These are phyloP conservation scores for Hyphopichia wangnamkhiaoensis DNA, from an alignment of 1,139 yeast genomes.

Conservation along the genomic window DNA sequence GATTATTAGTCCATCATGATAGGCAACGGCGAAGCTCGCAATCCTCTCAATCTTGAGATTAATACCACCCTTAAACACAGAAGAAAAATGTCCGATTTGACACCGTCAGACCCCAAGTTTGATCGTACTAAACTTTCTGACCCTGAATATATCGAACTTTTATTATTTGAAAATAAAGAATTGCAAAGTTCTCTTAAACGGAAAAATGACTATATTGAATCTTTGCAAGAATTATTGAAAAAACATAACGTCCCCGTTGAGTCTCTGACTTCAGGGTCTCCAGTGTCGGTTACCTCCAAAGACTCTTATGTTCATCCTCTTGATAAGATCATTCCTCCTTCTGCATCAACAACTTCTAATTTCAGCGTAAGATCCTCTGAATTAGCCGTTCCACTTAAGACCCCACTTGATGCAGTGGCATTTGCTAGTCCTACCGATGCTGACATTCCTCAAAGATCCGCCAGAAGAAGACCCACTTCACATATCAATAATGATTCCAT, in stretches of 20 bases:
- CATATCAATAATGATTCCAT: conserved; percentile 2
- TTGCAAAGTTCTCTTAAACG: conserved; percentile 18
- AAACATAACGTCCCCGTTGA: conserved; percentile 4
- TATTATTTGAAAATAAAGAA: conserved; percentile 40
- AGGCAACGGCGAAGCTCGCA: background rate
- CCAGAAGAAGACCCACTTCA: conserved; percentile 12
- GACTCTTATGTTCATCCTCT: background rate
- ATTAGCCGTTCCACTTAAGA: background rate
- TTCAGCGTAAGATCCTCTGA: background rate
- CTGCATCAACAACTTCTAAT: background rate
- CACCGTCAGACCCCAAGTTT: conserved; percentile 41
- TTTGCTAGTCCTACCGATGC: background rate
- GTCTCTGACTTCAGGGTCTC: background rate
- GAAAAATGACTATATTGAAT: conserved; percentile 17
- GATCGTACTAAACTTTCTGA: conserved; percentile 34
- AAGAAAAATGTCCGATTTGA: conserved; percentile 15
- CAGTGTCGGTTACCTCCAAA: background rate
- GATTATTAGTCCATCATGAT: no score
- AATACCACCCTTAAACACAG: background rate
- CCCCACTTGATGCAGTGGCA: background rate
- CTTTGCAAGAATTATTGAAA: conserved; percentile 17
- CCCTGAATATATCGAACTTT: conserved; percentile 35
- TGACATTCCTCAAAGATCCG: conserved; percentile 16
- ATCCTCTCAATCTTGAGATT: conserved; percentile 1
- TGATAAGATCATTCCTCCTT: background rate